A percentile compares a stretch with the other conserved stretches of the same genome.
Evolutionary conservation across 106 monocot species (phyloP).

Genomic region (Acanthochlamys bracteata): DNA sequence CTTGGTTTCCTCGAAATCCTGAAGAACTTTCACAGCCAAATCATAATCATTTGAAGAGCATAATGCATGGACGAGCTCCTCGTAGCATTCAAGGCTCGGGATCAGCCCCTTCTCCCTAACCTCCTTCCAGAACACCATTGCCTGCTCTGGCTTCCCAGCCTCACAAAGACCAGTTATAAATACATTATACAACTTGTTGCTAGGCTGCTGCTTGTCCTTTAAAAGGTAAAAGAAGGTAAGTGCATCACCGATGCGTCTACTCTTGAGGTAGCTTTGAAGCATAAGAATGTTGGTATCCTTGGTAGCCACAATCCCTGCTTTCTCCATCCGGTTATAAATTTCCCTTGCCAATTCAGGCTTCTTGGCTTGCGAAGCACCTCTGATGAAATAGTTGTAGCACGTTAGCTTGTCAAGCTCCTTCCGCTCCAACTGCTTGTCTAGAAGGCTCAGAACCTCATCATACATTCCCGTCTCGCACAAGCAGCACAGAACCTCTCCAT

Average conservation of each 20-base stretch:
- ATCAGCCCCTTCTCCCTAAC: slow-evolving; percentile 51
- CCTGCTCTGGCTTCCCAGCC: slow-evolving; percentile 44
- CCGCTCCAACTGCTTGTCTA: slow-evolving; percentile 41
- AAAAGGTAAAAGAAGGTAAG: slow-evolving; percentile 44
- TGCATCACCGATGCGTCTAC: slow-evolving; percentile 38
- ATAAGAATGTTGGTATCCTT: slow-evolving; percentile 42
- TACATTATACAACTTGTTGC: slow-evolving; percentile 56
- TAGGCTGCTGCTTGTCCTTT: slow-evolving; percentile 25
- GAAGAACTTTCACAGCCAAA: slow-evolving; percentile 38
- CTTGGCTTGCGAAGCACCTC: slow-evolving; percentile 52
- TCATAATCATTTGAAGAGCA: slow-evolving; percentile 37
- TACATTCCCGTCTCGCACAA: slow-evolving; percentile 46
- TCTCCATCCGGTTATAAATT: slow-evolving; percentile 55
- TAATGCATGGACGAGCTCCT: slow-evolving; percentile 62
- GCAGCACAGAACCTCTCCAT: slow-evolving; percentile 44
- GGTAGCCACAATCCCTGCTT: slow-evolving; percentile 36
- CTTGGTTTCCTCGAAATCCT: slow-evolving; percentile 59
- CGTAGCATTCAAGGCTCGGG: slow-evolving; percentile 70
- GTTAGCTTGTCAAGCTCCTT: slow-evolving; percentile 17
- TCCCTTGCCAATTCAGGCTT: slow-evolving; percentile 43
- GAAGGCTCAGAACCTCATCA: slow-evolving; percentile 38
- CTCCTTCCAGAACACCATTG: slow-evolving; percentile 65
- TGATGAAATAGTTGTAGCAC: slow-evolving; percentile 72
- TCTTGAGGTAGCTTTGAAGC: slow-evolving; percentile 53
- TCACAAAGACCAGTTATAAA: slow-evolving; percentile 67